These are phyloP conservation scores for Trichocladium uniseriatum DNA, from an alignment of 495 filamentous ascomycete genomes.

Conservation along the genomic window DNA sequence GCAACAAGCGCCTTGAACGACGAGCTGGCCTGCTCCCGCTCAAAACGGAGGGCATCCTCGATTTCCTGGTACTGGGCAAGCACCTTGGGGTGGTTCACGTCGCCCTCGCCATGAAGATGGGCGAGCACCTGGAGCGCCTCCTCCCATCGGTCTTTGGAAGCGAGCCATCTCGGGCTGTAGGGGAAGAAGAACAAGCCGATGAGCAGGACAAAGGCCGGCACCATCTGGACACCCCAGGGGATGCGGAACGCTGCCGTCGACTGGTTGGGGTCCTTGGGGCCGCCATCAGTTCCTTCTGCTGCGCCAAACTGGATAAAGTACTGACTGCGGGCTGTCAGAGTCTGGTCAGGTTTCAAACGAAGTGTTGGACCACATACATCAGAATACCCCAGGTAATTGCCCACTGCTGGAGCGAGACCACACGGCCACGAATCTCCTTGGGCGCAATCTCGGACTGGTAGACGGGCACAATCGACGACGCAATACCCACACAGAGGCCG, in stretches of 20 bases:
- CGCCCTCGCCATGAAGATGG: constrained; percentile 53
- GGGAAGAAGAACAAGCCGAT: constrained; percentile 63
- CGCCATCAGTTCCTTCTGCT: constrained; percentile 49
- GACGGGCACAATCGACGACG: constrained; percentile 65
- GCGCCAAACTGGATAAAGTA: constrained; percentile 67
- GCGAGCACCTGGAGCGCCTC: constrained; percentile 57
- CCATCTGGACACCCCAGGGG: constrained; percentile 63
- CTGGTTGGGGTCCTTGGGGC: constrained; percentile 46
- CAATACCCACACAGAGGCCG: constrained; percentile 67
- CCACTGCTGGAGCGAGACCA: constrained; percentile 62
- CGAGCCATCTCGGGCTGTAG: constrained; percentile 66
- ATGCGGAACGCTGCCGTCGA: constrained; percentile 58
- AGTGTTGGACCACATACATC: constrained; percentile 17
- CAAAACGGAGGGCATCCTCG: constrained; percentile 52
- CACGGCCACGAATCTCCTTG: constrained; percentile 66
- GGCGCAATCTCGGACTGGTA: constrained; percentile 74
- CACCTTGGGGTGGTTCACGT: constrained; percentile 52
- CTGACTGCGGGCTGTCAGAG: constrained; percentile 25
- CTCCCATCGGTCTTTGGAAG: constrained; percentile 65
- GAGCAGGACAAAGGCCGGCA: constrained; percentile 58
- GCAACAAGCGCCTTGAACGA: constrained; percentile 50
- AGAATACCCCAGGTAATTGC: constrained; percentile 66
- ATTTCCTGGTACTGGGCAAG: constrained; percentile 59
- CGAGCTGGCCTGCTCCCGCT: constrained; percentile 48
- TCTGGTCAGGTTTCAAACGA: constrained; percentile 6